Evolutionary conservation across 164 flowering plant species (phyloP), one percentile per base, ranked within the genome.

Genomic region (Chimonanthus praecox): DNA sequence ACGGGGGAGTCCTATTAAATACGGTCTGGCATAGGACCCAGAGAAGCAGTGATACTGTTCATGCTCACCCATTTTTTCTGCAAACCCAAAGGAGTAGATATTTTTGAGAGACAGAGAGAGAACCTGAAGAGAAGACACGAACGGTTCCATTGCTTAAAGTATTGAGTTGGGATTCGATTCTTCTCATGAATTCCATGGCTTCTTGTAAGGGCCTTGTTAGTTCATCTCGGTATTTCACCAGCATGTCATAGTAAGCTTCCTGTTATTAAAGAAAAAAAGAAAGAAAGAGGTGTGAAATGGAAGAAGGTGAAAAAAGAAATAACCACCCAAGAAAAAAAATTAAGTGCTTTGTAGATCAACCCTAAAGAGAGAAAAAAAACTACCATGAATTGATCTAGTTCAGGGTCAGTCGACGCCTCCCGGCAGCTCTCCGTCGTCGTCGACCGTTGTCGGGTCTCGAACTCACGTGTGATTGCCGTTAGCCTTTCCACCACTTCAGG

Each of bases 181-280:
- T 86, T 10, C 88, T 86, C 43, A 96, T 86, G 73, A 96, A 94
- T 49, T 85, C 77, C 97, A 92, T 94, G 81, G 97, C 98, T 81
- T 95, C 98, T 64, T 92, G 88, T 72, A 92, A 88, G 63, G 99
- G 98, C 76, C 92, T 93, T 1, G 94, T 84, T 68, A 95, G 92
- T 74, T 93, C 99, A 81, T 93, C 92, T 78, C 88, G 92, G 64
- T 95, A 95, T 79, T 93, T 95, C 11, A 79, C 82, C 51, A 95
- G 87, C 99, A 93, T 93, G 83, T 95, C 99, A 75, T 94, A 95
- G 82, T 95, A 95, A 0, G 99, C 98, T 67, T 95, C 99, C 68
- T 66, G 48, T 66, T 16, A 66, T 66, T 44, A 10, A 44, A 44
- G 47, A 33, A 33, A 33, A 33, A 1, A 33, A 33, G 33, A 33